Evolutionary conservation across 2,329 filamentous ascomycete genomes (phyloP).

Genomic region (Pyrenophora seminiperda): DNA sequence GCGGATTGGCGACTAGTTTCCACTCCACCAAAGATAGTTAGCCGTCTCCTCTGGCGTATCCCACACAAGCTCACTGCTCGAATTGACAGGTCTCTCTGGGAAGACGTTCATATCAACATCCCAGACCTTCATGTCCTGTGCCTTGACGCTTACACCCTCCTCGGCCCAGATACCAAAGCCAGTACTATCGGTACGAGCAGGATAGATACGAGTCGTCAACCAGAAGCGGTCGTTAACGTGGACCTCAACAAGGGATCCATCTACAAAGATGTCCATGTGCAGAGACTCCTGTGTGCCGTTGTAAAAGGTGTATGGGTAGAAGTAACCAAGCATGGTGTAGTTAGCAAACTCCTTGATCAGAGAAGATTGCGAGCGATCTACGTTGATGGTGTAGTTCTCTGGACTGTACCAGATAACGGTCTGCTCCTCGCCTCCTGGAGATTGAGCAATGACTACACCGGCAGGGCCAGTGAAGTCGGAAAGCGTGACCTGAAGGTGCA

Average conservation of each 20-base stretch:
- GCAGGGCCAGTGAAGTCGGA: conserved; percentile 48
- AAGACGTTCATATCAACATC: conserved; percentile 48
- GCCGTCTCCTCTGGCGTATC: conserved; percentile 53
- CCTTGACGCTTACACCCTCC: conserved; percentile 43
- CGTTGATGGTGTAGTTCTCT: conserved; percentile 53
- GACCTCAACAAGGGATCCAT: conserved; percentile 55
- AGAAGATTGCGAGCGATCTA: conserved; percentile 53
- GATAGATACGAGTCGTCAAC: conserved; percentile 54
- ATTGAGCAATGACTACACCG: conserved; percentile 52
- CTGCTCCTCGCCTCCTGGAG: conserved; percentile 51
- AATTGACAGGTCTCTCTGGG: conserved; percentile 50
- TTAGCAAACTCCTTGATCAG: conserved; percentile 51
- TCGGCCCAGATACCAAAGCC: conserved; percentile 52
- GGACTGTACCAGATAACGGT: conserved; percentile 55
- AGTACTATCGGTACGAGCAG: conserved; percentile 50
- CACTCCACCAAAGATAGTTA: conserved; percentile 55
- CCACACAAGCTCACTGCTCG: conserved; percentile 49
- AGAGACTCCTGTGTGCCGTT: conserved; percentile 48
- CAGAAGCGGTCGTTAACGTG: conserved; percentile 53
- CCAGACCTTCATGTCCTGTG: conserved; percentile 49
- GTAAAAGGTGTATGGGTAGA: conserved; percentile 51
- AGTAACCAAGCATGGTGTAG: conserved; percentile 53
- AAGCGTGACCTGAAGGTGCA: conserved; percentile 51
- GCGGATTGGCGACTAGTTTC: conserved; percentile 36
- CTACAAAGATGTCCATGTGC: conserved; percentile 53